Conservation (phyloP, 495 filamentous ascomycete species). For the Aspergillus homomorphus region DNA sequence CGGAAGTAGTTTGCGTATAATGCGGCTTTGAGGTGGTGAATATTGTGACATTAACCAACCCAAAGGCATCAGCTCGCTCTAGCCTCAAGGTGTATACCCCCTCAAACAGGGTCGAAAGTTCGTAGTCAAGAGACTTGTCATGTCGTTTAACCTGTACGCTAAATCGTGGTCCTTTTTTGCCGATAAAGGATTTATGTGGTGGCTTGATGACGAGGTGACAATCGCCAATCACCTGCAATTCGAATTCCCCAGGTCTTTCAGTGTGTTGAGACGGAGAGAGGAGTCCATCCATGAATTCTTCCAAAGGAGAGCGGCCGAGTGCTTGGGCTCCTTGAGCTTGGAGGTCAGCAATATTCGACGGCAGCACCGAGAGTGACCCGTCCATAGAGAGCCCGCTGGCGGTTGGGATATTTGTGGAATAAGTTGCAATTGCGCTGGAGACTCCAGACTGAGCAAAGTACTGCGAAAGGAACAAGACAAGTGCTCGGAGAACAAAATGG, state of each 20-base stretch:
- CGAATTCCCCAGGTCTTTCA: conserved; percentile 42
- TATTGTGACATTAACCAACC: conserved; percentile 56
- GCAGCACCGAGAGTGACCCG: conserved; percentile 21
- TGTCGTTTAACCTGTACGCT: conserved; percentile 49
- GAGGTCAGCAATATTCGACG: conserved; percentile 20
- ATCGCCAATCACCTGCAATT: conserved; percentile 60
- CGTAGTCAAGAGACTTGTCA: conserved; percentile 40
- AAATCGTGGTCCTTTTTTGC: conserved; percentile 50
- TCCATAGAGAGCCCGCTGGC: conserved; percentile 21
- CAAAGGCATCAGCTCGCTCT: conserved; percentile 56
- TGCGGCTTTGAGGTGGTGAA: conserved; percentile 49
- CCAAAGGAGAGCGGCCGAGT: conserved; percentile 15
- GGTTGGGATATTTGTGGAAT: conserved; percentile 12
- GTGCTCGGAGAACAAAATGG: conserved; percentile 28
- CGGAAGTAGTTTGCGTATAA: conserved; percentile 50
- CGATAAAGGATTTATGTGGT: conserved; percentile 44
- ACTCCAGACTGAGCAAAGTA: conserved; percentile 25
- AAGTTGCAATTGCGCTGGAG: conserved; percentile 20
- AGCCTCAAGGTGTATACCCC: conserved; percentile 58
- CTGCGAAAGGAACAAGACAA: conserved; percentile 27
- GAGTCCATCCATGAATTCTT: conserved; percentile 19
- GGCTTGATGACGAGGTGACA: conserved; percentile 59
- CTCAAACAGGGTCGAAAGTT: conserved; percentile 53
- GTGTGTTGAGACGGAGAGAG: conserved; percentile 16
- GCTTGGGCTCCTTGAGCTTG: conserved; percentile 14